phyloP scores from a whole-genome alignment of 805 yeast species.

The Torulaspora delbrueckii region DNA sequence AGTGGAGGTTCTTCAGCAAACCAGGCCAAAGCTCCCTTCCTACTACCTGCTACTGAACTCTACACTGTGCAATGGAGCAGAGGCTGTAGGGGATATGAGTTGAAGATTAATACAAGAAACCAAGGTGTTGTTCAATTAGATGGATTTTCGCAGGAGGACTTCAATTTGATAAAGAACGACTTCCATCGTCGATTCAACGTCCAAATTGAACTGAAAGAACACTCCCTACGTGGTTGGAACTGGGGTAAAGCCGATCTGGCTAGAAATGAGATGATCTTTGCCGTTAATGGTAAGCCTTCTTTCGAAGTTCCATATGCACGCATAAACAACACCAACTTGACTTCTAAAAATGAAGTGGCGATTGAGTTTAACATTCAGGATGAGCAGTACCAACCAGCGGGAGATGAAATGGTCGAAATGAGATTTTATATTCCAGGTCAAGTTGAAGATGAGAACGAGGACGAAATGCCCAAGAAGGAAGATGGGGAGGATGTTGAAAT shows the following conservation, averaged over 20 bases:
- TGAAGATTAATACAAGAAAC: conserved; percentile 83
- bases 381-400: conserved; percentile 58
- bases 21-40: conserved; percentile 63
- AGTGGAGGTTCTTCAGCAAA: conserved; percentile 42
- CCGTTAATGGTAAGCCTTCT: conserved; percentile 79
- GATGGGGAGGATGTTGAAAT: conserved; percentile 30
- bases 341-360: conserved; percentile 91
- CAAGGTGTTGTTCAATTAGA: conserved; percentile 83
- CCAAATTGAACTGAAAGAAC: conserved; percentile 78
- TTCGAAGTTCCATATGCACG: conserved; percentile 84
- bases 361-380: conserved; percentile 69
- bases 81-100: conserved; percentile 87
- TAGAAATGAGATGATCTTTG: conserved; percentile 82
- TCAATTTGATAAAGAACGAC: conserved; percentile 74
- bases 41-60: conserved; percentile 82
- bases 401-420: conserved; percentile 95
- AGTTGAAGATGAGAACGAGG: conserved; percentile 47
- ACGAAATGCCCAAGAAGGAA: conserved; percentile 33
- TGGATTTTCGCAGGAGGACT: conserved; percentile 86
- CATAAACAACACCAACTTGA: conserved; percentile 79
- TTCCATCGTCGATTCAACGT: conserved; percentile 70
- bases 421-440: conserved; percentile 91
- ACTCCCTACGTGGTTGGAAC: conserved; percentile 96
- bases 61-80: conserved; percentile 84
- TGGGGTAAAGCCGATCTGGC: conserved; percentile 96